Evolutionary conservation across 2,329 filamentous ascomycete genomes (phyloP).

Genomic region (Neurospora sp.): DNA sequence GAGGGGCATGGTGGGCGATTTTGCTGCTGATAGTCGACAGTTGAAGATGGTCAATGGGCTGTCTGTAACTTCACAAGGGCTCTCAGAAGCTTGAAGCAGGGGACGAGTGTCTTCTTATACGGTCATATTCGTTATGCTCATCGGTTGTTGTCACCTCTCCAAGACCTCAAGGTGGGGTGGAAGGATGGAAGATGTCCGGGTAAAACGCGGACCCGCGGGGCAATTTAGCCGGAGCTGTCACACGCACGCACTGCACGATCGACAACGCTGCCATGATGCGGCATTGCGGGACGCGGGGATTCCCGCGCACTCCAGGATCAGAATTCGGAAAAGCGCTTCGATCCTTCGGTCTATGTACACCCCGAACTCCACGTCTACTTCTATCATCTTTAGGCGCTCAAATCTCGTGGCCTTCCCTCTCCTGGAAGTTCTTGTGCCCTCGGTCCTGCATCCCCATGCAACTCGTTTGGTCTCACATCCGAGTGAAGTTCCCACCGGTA

Average conservation of each 20-base stretch:
- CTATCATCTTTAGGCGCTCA: background rate
- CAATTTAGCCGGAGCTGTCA: background rate
- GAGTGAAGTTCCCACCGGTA: background rate
- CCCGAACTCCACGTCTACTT: background rate
- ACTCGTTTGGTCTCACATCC: background rate
- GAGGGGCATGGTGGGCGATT: constrained; percentile 28
- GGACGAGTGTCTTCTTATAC: background rate
- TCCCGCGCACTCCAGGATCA: background rate
- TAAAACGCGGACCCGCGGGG: background rate
- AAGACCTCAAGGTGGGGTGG: background rate
- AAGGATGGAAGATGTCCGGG: background rate
- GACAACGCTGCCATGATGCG: background rate
- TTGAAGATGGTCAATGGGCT: background rate
- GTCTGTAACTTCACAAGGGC: background rate
- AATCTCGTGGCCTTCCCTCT: background rate
- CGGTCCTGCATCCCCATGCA: background rate
- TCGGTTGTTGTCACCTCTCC: background rate
- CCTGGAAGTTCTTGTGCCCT: background rate
- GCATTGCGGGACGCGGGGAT: background rate
- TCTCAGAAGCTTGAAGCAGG: background rate
- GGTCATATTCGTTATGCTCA: background rate
- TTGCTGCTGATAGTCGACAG: background rate
- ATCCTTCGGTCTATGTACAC: background rate
- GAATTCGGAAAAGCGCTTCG: background rate
- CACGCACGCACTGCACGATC: background rate